These are phyloP conservation scores for Colletotrichum cuscutae DNA, from an alignment of 2,329 filamentous ascomycete species.

Conservation along the genomic window DNA sequence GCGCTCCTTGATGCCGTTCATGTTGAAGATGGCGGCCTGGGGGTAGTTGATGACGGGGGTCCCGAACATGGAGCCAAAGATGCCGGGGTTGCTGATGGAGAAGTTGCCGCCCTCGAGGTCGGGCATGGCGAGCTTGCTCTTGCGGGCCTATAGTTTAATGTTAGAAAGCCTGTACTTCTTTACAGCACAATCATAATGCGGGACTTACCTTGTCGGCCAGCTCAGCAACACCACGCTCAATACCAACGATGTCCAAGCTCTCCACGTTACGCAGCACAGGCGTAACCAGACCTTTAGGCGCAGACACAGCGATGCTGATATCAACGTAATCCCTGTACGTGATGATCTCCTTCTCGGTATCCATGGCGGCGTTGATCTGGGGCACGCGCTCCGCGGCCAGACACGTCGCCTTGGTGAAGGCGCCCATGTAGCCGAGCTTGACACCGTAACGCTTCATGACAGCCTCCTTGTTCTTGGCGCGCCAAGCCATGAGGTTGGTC, in stretches of 20 bases:
- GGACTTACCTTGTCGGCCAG: slow-evolving; percentile 72
- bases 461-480: slow-evolving; percentile 71
- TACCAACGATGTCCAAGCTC: slow-evolving; percentile 47
- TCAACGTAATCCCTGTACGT: slow-evolving; percentile 73
- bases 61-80: slow-evolving; percentile 64
- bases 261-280: slow-evolving; percentile 79
- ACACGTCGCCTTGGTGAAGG: slow-evolving; percentile 78
- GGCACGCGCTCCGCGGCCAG: slow-evolving; percentile 75
- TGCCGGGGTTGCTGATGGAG: slow-evolving; percentile 83
- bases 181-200: background rate
- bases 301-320: slow-evolving; percentile 78
- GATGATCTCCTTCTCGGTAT: slow-evolving; percentile 68
- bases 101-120: slow-evolving; percentile 82
- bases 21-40: slow-evolving; percentile 71
- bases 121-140: slow-evolving; percentile 81
- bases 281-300: slow-evolving; percentile 76
- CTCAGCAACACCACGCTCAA: slow-evolving; percentile 66
- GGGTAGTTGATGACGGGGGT: slow-evolving; percentile 83
- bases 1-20: slow-evolving; percentile 65
- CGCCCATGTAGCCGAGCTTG: slow-evolving; percentile 76
- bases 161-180: background rate
- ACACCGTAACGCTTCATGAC: slow-evolving; percentile 44
- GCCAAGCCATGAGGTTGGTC: slow-evolving; percentile 72
- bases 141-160: slow-evolving; percentile 60
- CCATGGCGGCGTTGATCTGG: slow-evolving; percentile 72